phyloP scores from a whole-genome alignment of 208 protist genomes.

The Trypanosoma caninum region DNA sequence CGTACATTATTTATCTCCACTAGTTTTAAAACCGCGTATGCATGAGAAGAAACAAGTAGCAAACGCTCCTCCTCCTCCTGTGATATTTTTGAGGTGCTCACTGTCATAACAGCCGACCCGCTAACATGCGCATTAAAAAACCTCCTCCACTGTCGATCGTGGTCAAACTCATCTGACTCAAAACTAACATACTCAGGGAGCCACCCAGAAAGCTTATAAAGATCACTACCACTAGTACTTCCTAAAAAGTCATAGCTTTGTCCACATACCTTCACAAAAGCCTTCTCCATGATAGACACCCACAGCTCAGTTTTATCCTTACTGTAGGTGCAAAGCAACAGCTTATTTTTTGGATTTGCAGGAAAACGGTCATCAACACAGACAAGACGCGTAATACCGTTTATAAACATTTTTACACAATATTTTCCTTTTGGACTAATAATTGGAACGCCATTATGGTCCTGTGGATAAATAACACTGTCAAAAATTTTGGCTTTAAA shows the following conservation, averaged over 20 bases:
- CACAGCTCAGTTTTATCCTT: slow-evolving; percentile 34
- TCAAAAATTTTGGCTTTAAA: slow-evolving; percentile 84
- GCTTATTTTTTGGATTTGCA: slow-evolving; percentile 31
- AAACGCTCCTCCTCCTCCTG: slow-evolving; percentile 27
- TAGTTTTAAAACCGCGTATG: slow-evolving; percentile 75
- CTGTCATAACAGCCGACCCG: slow-evolving; percentile 70
- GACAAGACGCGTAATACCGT: slow-evolving; percentile 86
- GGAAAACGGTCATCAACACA: slow-evolving; percentile 87
- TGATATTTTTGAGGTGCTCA: slow-evolving; percentile 37
- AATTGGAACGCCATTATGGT: slow-evolving; percentile 62
- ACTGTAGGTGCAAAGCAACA: slow-evolving; percentile 36
- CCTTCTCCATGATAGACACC: slow-evolving; percentile 90
- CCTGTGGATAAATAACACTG: slow-evolving; percentile 88
- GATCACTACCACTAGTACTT: slow-evolving; percentile 74
- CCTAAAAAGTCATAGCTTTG: slow-evolving; percentile 86
- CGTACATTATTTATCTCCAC: slow-evolving; percentile 41
- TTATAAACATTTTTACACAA: slow-evolving; percentile 91
- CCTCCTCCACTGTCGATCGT: slow-evolving; percentile 71
- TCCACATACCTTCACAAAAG: slow-evolving; percentile 83
- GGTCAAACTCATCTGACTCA: slow-evolving; percentile 43
- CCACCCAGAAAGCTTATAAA: slow-evolving; percentile 89
- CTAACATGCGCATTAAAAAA: slow-evolving; percentile 45
- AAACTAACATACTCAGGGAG: slow-evolving; percentile 63
- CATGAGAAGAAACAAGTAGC: slow-evolving; percentile 49
- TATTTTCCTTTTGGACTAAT: slow-evolving; percentile 88